Percentiles rank a stretch among this genome's conserved stretches.
These are phyloP conservation scores for Podaxis rugospora DNA, from an alignment of 768 basidiomycete genomes.

Conservation along the genomic window DNA sequence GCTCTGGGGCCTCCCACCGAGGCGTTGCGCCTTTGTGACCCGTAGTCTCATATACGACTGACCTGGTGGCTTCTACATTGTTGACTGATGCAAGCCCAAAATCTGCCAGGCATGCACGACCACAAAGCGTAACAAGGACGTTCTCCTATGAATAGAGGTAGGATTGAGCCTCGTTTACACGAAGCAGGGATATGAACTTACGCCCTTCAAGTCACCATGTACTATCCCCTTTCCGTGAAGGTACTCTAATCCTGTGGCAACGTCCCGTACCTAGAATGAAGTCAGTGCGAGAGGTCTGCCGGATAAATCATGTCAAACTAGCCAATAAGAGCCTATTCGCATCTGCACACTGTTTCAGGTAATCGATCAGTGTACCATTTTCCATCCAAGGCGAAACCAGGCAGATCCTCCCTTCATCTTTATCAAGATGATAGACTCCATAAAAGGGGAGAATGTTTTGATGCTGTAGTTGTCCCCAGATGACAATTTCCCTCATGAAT, in stretches of 20 bases:
- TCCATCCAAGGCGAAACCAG: conserved; percentile 15
- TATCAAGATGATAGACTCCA: conserved; percentile 9
- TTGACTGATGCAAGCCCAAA: conserved; percentile 7
- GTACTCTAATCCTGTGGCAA: background rate
- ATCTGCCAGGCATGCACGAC: conserved; percentile 7
- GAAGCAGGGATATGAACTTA: background rate
- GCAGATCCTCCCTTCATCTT: conserved; percentile 3
- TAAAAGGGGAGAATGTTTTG: conserved; percentile 13
- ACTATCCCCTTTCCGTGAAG: conserved; percentile 1
- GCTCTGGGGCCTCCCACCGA: conserved; percentile 13
- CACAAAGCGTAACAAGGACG: background rate
- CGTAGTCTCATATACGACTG: conserved; percentile 3
- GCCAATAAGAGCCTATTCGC: conserved; percentile 2
- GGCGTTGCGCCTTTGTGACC: conserved; percentile 11
- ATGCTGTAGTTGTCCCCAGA: conserved; percentile 11
- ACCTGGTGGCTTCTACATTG: conserved; percentile 7
- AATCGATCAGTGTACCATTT: conserved; percentile 2
- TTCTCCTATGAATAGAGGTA: background rate
- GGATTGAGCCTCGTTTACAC: background rate
- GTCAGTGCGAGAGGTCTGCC: background rate
- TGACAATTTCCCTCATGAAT: conserved; percentile 6
- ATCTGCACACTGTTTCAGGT: background rate
- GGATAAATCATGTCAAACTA: background rate
- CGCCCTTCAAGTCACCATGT: conserved; percentile 11
- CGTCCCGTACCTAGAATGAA: background rate